Conservation (phyloP, 139 green algal species). For the Chlamydomonas sp. region DNA sequence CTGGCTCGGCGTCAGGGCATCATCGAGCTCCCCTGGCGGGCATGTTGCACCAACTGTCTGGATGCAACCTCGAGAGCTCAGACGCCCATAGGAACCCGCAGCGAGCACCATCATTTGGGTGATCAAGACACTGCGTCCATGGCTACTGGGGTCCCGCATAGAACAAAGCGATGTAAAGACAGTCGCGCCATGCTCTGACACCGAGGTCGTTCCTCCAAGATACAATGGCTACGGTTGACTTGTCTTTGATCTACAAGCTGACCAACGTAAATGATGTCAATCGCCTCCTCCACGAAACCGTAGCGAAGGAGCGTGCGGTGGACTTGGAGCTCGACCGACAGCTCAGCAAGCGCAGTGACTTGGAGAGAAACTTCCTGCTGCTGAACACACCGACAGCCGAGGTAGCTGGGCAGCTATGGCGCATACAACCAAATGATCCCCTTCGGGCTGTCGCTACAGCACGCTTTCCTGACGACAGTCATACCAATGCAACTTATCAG, state of each 20-base stretch:
- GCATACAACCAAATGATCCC: not conserved
- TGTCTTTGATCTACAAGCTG: conserved; percentile 55
- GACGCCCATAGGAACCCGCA: no score
- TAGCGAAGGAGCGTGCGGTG: conserved; percentile 81
- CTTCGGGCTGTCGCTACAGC: not conserved
- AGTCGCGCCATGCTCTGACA: not conserved
- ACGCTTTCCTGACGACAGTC: not conserved
- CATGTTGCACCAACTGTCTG: no score
- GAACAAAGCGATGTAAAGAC: not conserved
- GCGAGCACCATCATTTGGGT: no score
- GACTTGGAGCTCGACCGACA: conserved; percentile 81
- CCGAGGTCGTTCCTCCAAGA: not conserved
- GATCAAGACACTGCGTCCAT: no score
- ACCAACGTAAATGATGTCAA: conserved; percentile 78
- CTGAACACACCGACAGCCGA: conserved; percentile 70
- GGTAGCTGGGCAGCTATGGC: conserved; percentile 41
- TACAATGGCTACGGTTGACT: conserved; percentile 14
- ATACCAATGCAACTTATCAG: not conserved
- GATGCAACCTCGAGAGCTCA: no score
- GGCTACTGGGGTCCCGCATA: no score
- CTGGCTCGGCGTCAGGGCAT: no score
- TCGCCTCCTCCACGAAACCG: conserved; percentile 80
- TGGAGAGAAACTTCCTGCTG: conserved; percentile 70
- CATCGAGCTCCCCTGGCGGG: no score
- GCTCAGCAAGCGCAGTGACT: conserved; percentile 55